Evolutionary conservation across 1,284 basidiomycete species (phyloP).

Genomic region (Ceratorhiza oryzae-sativae): DNA sequence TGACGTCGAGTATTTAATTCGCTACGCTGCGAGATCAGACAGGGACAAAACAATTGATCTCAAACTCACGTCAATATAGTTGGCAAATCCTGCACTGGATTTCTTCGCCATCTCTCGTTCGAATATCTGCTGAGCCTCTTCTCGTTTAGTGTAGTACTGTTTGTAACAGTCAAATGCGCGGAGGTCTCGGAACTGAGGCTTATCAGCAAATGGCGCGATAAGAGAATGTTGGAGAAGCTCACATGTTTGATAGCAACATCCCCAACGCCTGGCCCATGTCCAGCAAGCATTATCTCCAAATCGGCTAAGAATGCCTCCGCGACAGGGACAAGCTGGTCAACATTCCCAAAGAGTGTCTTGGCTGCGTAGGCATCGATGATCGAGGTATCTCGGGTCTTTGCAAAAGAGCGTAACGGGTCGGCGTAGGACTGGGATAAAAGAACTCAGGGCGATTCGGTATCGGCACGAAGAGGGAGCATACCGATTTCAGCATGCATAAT

Average conservation of each 20-base stretch:
- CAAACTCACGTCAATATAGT: constrained; percentile 80
- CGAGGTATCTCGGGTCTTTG: constrained; percentile 81
- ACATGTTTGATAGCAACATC: constrained; percentile 84
- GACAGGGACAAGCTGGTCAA: constrained; percentile 86
- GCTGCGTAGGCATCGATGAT: constrained; percentile 91
- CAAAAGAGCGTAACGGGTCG: constrained; percentile 86
- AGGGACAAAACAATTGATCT: constrained; percentile 9
- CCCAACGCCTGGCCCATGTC: constrained; percentile 73
- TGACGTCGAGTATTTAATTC: constrained; percentile 85
- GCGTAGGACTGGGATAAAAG: constrained; percentile 70
- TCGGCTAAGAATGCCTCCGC: constrained; percentile 88
- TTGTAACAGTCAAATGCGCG: constrained; percentile 89
- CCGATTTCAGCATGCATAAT: constrained; percentile 71
- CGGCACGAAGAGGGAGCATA: constrained; percentile 22
- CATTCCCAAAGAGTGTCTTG: constrained; percentile 91
- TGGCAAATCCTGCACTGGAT: constrained; percentile 71
- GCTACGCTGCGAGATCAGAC: constrained; percentile 55
- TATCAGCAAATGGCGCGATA: neutral
- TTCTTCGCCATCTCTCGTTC: constrained; percentile 82
- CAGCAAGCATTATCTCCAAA: constrained; percentile 75
- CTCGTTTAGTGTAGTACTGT: constrained; percentile 89
- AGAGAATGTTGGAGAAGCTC: constrained; percentile 40
- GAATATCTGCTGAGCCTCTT: constrained; percentile 91
- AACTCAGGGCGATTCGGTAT: constrained; percentile 12
- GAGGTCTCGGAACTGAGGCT: constrained; percentile 68